These are phyloP conservation scores for Cladosporium phlei DNA, from an alignment of 2,329 filamentous ascomycete genomes.

Conservation along the genomic window DNA sequence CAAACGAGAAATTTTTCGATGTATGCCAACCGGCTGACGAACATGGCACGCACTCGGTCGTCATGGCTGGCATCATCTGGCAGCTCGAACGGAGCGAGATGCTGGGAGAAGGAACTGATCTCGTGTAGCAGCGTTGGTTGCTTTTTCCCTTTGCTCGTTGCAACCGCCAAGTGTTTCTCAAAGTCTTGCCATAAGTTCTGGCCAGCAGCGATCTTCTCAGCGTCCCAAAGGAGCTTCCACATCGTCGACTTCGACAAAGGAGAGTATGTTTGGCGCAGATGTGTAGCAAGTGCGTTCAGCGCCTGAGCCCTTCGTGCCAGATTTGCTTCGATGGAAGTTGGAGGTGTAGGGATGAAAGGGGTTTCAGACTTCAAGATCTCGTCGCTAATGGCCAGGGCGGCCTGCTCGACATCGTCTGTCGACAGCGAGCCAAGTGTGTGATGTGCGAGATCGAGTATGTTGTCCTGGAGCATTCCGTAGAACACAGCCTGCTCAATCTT, in stretches of 20 bases:
- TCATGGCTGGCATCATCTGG: conserved; percentile 63
- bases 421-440: conserved; percentile 60
- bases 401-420: conserved; percentile 65
- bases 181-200: conserved; percentile 75
- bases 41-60: conserved; percentile 80
- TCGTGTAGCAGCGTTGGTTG: conserved; percentile 69
- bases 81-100: conserved; percentile 67
- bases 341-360: conserved; percentile 62
- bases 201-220: conserved; percentile 83
- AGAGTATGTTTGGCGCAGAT: conserved; percentile 62
- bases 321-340: conserved; percentile 76
- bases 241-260: conserved; percentile 62
- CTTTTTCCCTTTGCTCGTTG: conserved; percentile 49
- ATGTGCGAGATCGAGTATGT: conserved; percentile 78
- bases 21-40: conserved; percentile 47
- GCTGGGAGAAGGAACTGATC: conserved; percentile 70
- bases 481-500: conserved; percentile 95
- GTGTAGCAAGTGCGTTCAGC: conserved; percentile 67
- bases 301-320: conserved; percentile 68
- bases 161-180: conserved; percentile 56
- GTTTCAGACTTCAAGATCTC: conserved; percentile 78
- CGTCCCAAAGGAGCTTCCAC: conserved; percentile 82
- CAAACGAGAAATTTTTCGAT: conserved; percentile 25
- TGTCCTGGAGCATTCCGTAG: conserved; percentile 72
- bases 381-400: conserved; percentile 71